Evolutionary conservation across 1,284 basidiomycete species (phyloP).

Genomic region (Sphaerobolus stellatus): DNA sequence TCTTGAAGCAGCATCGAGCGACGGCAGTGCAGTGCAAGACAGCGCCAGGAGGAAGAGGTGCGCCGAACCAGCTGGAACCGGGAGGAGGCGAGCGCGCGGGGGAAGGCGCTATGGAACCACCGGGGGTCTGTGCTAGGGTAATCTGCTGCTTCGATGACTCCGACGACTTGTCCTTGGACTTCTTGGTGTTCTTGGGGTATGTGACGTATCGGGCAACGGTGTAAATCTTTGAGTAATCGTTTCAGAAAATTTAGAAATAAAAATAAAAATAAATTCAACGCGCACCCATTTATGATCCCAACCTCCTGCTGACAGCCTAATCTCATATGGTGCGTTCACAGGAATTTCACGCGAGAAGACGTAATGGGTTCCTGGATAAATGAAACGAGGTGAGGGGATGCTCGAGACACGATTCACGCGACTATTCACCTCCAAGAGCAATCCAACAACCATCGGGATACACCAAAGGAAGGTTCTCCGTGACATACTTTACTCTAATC

Average conservation of each 20-base stretch:
- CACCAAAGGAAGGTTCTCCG: conserved; percentile 60
- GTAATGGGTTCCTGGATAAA: conserved; percentile 60
- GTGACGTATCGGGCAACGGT: conserved; percentile 65
- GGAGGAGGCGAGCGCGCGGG: conserved; percentile 17
- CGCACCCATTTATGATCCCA: conserved; percentile 90
- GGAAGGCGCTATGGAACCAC: conserved; percentile 27
- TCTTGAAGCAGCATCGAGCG: conserved; percentile 72
- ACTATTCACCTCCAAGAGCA: conserved; percentile 60
- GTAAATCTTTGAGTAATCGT: conserved; percentile 51
- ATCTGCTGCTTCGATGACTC: background rate
- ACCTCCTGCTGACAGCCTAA: conserved; percentile 61
- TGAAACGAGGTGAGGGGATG: conserved; percentile 4
- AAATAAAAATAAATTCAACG: conserved; percentile 5
- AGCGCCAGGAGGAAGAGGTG: conserved; percentile 36
- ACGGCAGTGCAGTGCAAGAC: conserved; percentile 69
- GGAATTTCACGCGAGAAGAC: conserved; percentile 80
- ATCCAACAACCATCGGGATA: conserved; percentile 67
- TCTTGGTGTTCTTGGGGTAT: conserved; percentile 45
- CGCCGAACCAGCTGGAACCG: conserved; percentile 52
- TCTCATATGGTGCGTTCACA: conserved; percentile 66
- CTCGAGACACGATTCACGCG: background rate
- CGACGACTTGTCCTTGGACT: conserved; percentile 7
- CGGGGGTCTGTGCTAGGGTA: conserved; percentile 26
- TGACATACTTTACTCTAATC: conserved; percentile 45
- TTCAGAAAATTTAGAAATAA: background rate